Base-by-base conservation (phyloP, 2,329 filamentous ascomycete species). In the Magnaporthiopsis rhizophila region DNA sequence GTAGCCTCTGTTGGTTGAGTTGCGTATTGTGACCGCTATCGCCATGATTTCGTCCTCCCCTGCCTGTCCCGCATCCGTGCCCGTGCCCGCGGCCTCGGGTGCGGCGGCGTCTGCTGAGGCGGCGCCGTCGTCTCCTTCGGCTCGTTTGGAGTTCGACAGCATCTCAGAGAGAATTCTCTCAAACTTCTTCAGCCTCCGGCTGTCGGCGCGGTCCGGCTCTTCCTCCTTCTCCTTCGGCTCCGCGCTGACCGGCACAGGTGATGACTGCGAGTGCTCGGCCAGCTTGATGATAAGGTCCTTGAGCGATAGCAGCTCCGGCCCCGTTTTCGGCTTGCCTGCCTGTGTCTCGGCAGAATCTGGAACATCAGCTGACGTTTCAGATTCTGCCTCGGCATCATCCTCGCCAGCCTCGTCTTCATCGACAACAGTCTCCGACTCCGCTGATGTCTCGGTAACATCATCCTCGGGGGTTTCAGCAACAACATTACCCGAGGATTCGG, bases 1-100 rank as follows among this genome's bases (percentile, higher is more conserved):
- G 64, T 83, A 82, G 15, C 78, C 64, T 24, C 84, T 87, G 71
- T 95, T 89, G 64, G 96, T 83, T 67, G 83, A 85, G 78, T 90
- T 95, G 68, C 85, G 85, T 13, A 53, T 53, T 21, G 45, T 53
- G 5, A 53, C 45, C 45, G 21, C 45, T 24, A 53, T 53, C 21
- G 45, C 45, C 45, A 53, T 53, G 45, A 62, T 91, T n/a, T 60
- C 58, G 11, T 59, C 58, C 18, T 60, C 28, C 13, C 36, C 6
- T 26, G 57, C 24, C 18, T 11, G n/a, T 9, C 30, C 26, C 26
- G 45, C 18, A 21, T 59, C 58, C 8, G 58, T 24, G 15, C 24
- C 24, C 24, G 21, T 59, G 11, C 8, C 58, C 6, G 18, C 58
- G 24, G 13, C 3, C 24, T 59, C 58, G 8, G 58, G 7, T 53